These are phyloP conservation scores for Ustilago sp. DNA, from an alignment of 1,284 basidiomycete species.

Conservation along the genomic window DNA sequence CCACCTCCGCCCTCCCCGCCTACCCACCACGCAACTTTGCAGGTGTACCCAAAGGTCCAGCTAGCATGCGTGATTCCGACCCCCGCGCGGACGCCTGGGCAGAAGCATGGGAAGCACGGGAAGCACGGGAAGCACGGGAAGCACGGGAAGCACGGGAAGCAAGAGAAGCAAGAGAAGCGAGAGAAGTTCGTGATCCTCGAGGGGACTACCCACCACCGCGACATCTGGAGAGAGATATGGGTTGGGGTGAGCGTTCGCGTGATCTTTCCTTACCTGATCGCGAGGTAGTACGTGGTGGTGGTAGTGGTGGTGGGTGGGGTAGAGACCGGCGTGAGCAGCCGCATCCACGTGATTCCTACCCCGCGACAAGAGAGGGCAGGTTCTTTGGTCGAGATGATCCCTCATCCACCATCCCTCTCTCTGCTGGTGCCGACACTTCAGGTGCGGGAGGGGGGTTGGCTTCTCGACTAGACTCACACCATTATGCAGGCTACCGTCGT, in stretches of 20 bases:
- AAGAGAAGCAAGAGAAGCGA: constrained; percentile 26
- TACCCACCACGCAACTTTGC: constrained; percentile 41
- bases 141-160: constrained; percentile 25
- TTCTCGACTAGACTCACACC: constrained; percentile 24
- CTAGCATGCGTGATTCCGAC: constrained; percentile 49
- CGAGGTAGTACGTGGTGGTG: constrained; percentile 14
- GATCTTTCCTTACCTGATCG: constrained; percentile 10
- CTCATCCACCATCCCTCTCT: neutral
- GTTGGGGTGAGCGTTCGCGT: constrained; percentile 35
- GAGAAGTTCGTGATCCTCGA: constrained; percentile 4
- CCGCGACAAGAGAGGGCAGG: neutral
- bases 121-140: constrained; percentile 19
- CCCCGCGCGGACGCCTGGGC: constrained; percentile 27
- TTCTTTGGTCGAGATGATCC: constrained; percentile 3
- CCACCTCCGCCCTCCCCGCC: constrained; percentile 16
- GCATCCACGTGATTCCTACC: neutral
- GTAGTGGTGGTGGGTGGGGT: constrained; percentile 27
- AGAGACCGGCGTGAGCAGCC: constrained; percentile 1
- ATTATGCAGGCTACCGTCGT: constrained; percentile 25
- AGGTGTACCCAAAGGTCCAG: constrained; percentile 55
- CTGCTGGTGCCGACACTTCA: neutral
- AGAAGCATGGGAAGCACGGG: constrained; percentile 23
- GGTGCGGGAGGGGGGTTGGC: constrained; percentile 8
- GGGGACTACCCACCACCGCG: neutral
- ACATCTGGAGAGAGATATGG: constrained; percentile 20